Percentiles rank a stretch among this genome's conserved stretches.
Conservation (phyloP, 805 yeast species). For the Wickerhamiella azymoides region DNA sequence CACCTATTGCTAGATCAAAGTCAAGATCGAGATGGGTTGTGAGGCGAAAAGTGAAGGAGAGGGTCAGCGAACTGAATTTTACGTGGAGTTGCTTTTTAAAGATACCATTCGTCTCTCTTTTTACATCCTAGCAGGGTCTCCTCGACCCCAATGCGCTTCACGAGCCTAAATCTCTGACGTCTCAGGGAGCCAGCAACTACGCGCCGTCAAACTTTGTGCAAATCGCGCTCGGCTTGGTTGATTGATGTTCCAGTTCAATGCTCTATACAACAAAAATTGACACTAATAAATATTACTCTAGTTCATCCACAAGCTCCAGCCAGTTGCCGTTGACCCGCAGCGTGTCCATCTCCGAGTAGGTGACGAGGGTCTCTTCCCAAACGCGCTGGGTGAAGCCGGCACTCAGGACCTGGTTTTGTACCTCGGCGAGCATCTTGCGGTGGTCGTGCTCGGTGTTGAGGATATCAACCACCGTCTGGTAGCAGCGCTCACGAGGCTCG, state of each 20-base stretch:
- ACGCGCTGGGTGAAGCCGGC: neutral
- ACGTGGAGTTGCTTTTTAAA: no score
- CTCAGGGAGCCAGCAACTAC: no score
- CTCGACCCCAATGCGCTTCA: no score
- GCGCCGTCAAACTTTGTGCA: no score
- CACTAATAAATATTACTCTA: neutral
- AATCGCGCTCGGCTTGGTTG: no score
- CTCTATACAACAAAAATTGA: no score
- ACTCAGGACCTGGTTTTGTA: neutral
- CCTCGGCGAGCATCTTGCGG: conserved; percentile 1
- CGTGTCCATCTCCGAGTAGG: neutral
- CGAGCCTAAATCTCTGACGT: no score
- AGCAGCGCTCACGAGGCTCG: conserved; percentile 2
- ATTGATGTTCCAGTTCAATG: no score
- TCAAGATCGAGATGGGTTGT: neutral
- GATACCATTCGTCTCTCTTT: no score
- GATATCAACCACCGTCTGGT: conserved; percentile 1
- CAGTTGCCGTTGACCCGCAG: conserved; percentile 3
- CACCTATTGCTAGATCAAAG: neutral
- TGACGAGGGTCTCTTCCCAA: conserved; percentile 1
- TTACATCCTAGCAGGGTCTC: no score
- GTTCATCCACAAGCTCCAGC: conserved; percentile 6
- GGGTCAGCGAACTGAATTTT: no score
- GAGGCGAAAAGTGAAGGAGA: no score
- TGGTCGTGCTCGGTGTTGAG: conserved; percentile 1